These are phyloP conservation scores for Cladosporium sp. DNA, from an alignment of 2,329 filamentous ascomycete species.

Conservation along the genomic window DNA sequence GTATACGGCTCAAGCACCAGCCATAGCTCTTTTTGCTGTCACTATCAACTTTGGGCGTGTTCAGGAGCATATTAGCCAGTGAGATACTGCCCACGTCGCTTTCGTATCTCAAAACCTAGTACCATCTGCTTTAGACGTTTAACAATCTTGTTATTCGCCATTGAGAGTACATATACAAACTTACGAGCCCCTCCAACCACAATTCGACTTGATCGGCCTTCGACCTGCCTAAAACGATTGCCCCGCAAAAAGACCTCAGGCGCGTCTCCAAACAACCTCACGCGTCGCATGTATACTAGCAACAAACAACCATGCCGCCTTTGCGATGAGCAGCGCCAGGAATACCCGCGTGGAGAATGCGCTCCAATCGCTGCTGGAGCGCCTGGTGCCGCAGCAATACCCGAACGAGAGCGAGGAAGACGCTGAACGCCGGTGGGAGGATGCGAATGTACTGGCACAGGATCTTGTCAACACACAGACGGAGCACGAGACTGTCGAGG, in stretches of 20 bases:
- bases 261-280: conserved; percentile 12
- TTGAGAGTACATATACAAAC: no score
- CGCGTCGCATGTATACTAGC: conserved; percentile 9
- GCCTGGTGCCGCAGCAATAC: conserved; percentile 65
- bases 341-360: conserved; percentile 71
- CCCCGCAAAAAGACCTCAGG: conserved; percentile 15
- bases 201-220: not conserved
- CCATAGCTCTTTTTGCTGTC: no score
- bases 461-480: conserved; percentile 45
- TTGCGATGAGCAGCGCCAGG: conserved; percentile 17
- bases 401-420: conserved; percentile 66
- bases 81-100: no score
- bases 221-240: not conserved
- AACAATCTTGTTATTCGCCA: no score
- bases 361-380: conserved; percentile 74
- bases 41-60: no score
- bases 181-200: no score
- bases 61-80: no score
- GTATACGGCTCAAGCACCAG: no score
- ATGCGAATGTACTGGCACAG: conserved; percentile 55
- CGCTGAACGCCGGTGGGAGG: conserved; percentile 68
- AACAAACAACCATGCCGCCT: conserved; percentile 12
- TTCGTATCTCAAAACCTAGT: no score
- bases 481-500: conserved; percentile 57
- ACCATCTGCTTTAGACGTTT: no score